Percentiles rank a stretch among this genome's conserved stretches.
phyloP scores from a whole-genome alignment of 139 green algal species.

The Asterochloris sp. region DNA sequence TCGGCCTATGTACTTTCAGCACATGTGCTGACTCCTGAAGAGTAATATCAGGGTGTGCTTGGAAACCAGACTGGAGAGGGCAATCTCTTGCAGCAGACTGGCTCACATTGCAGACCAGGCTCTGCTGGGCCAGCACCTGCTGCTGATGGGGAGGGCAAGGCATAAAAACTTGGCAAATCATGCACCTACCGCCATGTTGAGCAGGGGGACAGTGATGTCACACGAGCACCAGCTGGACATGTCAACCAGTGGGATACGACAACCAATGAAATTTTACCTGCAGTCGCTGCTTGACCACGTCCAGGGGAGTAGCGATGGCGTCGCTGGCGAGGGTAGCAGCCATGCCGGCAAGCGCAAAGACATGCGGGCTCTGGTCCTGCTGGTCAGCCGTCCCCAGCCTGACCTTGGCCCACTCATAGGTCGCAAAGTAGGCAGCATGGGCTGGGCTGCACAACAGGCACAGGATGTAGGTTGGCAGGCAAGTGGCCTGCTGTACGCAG shows the following conservation, averaged over 20 bases:
- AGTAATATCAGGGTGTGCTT: too few relatives aligned
- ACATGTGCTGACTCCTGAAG: too few relatives aligned
- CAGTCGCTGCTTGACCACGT: constrained; percentile 91
- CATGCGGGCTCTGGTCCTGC: constrained; percentile 49
- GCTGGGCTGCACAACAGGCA: constrained; percentile 66
- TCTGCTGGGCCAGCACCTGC: too few relatives aligned
- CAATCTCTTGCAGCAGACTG: too few relatives aligned
- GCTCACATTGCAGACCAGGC: too few relatives aligned
- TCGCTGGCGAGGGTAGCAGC: constrained; percentile 87
- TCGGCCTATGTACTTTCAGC: too few relatives aligned
- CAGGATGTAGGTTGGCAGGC: not conserved
- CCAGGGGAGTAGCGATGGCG: constrained; percentile 79
- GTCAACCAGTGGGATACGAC: too few relatives aligned
- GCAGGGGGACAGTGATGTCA: not conserved
- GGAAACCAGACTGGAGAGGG: too few relatives aligned
- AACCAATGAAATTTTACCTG: constrained; percentile 52
- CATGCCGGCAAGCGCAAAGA: constrained; percentile 51
- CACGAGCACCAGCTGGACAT: not conserved
- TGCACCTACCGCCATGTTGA: too few relatives aligned
- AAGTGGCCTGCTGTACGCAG: not conserved
- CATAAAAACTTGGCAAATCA: not conserved
- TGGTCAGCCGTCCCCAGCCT: not conserved
- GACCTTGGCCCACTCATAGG: constrained; percentile 90
- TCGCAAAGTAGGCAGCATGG: constrained; percentile 94
- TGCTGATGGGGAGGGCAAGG: too few relatives aligned